These are phyloP conservation scores for Metschnikowia colocasiae DNA, from an alignment of 805 yeast species.

Conservation along the genomic window DNA sequence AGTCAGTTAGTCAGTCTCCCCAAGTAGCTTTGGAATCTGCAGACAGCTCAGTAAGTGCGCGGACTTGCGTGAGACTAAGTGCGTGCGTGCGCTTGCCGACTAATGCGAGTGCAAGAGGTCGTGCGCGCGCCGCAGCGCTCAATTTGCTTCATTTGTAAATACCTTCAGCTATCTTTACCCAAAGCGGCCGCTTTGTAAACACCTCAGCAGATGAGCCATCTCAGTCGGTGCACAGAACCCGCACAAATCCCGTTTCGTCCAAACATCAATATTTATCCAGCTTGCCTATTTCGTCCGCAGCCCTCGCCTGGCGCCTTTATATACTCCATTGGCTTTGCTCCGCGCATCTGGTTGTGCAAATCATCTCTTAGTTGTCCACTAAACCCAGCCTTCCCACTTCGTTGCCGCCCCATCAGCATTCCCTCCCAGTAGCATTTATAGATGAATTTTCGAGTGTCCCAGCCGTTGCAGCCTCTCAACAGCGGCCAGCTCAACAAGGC, in stretches of 20 bases:
- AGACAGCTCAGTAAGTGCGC: too few relatives aligned
- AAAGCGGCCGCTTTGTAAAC: constrained; percentile 20
- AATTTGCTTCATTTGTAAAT: constrained; percentile 18
- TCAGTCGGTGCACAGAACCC: constrained; percentile 8
- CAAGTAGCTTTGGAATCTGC: too few relatives aligned
- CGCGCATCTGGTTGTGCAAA: background rate
- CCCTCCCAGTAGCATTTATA: background rate
- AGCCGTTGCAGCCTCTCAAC: constrained; percentile 54
- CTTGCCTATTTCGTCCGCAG: constrained; percentile 6
- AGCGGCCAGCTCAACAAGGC: constrained; percentile 50
- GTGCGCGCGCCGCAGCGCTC: constrained; percentile 7
- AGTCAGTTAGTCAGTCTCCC: too few relatives aligned
- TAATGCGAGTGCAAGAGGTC: background rate
- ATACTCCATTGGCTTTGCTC: constrained; percentile 3
- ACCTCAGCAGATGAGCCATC: constrained; percentile 8
- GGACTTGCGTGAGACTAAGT: too few relatives aligned
- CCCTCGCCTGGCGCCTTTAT: constrained; percentile 1
- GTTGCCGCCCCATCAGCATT: background rate
- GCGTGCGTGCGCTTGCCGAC: too few relatives aligned
- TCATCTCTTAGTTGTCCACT: background rate
- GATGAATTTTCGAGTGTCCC: constrained; percentile 24
- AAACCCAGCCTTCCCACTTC: background rate
- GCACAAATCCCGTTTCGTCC: constrained; percentile 15
- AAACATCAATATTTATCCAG: constrained; percentile 16
- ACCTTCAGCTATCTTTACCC: constrained; percentile 13